Percentiles rank a stretch among this genome's conserved stretches.
These are phyloP conservation scores for Salix dunnii DNA, from an alignment of 345 rosid genomes.

Conservation along the genomic window DNA sequence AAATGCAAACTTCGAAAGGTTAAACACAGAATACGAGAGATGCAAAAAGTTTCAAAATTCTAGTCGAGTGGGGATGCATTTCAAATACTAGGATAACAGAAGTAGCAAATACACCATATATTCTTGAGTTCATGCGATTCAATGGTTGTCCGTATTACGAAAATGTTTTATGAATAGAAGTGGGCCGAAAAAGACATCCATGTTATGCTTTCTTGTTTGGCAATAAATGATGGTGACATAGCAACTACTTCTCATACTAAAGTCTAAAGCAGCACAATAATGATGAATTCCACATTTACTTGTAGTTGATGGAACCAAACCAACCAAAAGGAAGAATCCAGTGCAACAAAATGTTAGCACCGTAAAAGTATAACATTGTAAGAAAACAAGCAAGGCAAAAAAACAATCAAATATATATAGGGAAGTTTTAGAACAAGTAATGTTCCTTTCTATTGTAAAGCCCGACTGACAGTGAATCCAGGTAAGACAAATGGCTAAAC, in stretches of 20 bases:
- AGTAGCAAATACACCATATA: constrained; percentile 19
- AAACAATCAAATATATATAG: not conserved
- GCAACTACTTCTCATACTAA: constrained; percentile 41
- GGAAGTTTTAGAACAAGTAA: constrained; percentile 12
- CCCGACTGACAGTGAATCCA: not conserved
- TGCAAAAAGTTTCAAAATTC: not conserved
- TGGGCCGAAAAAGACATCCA: constrained; percentile 24
- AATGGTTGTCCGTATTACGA: constrained; percentile 19
- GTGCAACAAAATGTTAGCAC: constrained; percentile 13
- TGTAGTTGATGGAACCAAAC: constrained; percentile 28
- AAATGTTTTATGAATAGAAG: constrained; percentile 19
- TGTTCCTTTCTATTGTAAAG: not conserved
- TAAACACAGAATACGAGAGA: not conserved
- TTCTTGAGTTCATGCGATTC: constrained; percentile 25
- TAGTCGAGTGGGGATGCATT: constrained; percentile 10
- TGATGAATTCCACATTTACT: constrained; percentile 33
- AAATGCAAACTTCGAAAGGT: constrained; percentile 2
- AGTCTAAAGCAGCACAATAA: constrained; percentile 42
- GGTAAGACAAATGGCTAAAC: constrained; percentile 14
- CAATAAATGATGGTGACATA: constrained; percentile 39
- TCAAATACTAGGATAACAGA: constrained; percentile 13
- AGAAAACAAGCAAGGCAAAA: not conserved
- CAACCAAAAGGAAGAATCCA: constrained; percentile 16
- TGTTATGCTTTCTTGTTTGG: constrained; percentile 25
- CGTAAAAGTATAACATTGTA: constrained; percentile 5